Conservation (phyloP, 345 rosid genomes). For the Pelargonium nanum region DNA sequence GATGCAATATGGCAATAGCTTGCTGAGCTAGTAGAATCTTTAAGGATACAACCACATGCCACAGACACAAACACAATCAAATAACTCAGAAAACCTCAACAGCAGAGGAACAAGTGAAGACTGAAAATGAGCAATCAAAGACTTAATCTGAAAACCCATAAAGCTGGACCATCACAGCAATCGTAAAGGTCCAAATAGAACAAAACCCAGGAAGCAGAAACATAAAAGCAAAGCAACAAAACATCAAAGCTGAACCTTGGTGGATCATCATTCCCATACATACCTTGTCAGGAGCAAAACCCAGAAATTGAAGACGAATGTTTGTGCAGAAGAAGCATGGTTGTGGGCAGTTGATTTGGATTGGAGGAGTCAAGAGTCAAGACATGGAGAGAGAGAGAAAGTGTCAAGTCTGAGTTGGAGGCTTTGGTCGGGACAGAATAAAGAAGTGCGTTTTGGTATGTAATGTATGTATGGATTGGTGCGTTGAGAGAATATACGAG, state of each 20-base stretch:
- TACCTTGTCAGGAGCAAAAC: background rate
- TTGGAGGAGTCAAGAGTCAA: background rate
- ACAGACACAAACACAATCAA: conserved; percentile 2
- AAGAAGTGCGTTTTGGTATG: no score
- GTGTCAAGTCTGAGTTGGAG: background rate
- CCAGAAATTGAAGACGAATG: background rate
- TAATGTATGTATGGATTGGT: no score
- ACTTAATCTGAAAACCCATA: background rate
- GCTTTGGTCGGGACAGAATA: no score
- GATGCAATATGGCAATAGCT: no score
- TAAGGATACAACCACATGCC: no score
- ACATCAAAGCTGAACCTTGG: no score
- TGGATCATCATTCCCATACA: background rate
- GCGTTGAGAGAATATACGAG: no score
- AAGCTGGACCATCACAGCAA: background rate
- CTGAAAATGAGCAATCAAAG: background rate
- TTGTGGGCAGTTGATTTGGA: background rate
- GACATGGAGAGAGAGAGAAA: background rate
- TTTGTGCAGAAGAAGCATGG: background rate
- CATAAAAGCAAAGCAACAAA: background rate
- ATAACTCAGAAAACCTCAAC: background rate
- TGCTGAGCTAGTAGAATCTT: no score
- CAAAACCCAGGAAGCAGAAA: background rate
- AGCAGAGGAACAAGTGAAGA: background rate
- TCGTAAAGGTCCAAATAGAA: background rate